A percentile compares a stretch with the other conserved stretches of the same genome.
Conservation (phyloP, 352 stramenopile species). For the Globisporangium cylindrosporum region DNA sequence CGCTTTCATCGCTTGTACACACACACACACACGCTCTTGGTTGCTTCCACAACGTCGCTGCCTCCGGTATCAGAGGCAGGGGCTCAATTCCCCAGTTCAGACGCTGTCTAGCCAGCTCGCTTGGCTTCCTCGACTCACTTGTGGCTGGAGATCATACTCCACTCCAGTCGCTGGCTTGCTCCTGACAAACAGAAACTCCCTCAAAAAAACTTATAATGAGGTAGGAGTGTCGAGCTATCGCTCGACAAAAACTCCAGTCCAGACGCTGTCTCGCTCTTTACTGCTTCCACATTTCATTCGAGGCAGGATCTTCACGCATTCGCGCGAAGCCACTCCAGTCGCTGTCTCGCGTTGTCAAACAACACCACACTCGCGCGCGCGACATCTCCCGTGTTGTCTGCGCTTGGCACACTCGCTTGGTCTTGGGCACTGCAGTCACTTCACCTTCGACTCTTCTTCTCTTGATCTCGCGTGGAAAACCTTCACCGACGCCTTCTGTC, state of each 20-base stretch:
- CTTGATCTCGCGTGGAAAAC: constrained; percentile 5
- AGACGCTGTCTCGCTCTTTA: constrained; percentile 5
- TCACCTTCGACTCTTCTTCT: not conserved
- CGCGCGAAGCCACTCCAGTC: not conserved
- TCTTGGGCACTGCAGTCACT: not conserved
- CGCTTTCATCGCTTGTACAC: not conserved
- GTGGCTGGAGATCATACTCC: not conserved
- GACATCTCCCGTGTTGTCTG: not conserved
- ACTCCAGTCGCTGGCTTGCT: constrained; percentile 4
- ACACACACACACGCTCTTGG: not conserved
- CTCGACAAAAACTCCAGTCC: not conserved
- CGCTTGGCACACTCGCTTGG: not conserved
- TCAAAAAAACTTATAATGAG: not conserved
- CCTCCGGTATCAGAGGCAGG: not conserved
- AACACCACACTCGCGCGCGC: not conserved
- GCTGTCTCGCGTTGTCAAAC: constrained; percentile 1
- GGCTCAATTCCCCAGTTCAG: not conserved
- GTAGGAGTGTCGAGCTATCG: not conserved
- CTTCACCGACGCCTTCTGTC: not conserved
- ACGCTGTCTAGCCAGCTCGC: not conserved
- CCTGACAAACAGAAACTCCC: not conserved
- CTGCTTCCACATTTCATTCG: not conserved
- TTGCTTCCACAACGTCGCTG: constrained; percentile 6
- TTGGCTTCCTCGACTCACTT: constrained; percentile 8
- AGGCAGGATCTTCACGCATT: not conserved